These are phyloP conservation scores for Venturia asperata DNA, from an alignment of 2,329 filamentous ascomycete genomes.

Conservation along the genomic window DNA sequence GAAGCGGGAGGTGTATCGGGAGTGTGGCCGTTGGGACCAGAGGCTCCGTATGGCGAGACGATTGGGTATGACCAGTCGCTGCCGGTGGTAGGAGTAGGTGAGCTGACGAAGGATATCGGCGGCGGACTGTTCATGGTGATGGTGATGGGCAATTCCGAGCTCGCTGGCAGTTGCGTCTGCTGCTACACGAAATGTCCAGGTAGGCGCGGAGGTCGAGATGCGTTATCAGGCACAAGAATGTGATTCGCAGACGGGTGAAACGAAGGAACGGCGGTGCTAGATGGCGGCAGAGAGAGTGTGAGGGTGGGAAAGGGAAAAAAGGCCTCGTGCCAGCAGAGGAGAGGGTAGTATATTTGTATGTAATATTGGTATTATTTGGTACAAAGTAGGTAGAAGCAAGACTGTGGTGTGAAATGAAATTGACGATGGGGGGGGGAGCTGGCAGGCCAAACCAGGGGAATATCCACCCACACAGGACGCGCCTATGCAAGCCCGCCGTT, in stretches of 20 bases:
- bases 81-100: conserved; percentile 33
- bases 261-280: background rate
- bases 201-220: background rate
- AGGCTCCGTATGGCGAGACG: conserved; percentile 31
- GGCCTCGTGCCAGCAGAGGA: conserved; percentile 7
- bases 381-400: background rate
- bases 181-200: background rate
- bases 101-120: conserved; percentile 26
- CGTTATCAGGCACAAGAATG: background rate
- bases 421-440: background rate
- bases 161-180: background rate
- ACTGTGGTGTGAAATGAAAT: background rate
- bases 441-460: background rate
- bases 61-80: conserved; percentile 31
- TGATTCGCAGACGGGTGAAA: conserved; percentile 6
- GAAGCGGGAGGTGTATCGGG: conserved; percentile 28
- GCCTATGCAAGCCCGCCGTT: conserved; percentile 2
- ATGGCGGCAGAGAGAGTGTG: background rate
- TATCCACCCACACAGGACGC: background rate
- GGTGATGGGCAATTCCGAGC: background rate
- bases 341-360: background rate
- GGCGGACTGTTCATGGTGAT: conserved; percentile 3
- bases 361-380: background rate
- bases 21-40: conserved; percentile 28
- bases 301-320: background rate